phyloP scores from a whole-genome alignment of 495 filamentous ascomycete genomes.

The Penicillium egyptiacum region DNA sequence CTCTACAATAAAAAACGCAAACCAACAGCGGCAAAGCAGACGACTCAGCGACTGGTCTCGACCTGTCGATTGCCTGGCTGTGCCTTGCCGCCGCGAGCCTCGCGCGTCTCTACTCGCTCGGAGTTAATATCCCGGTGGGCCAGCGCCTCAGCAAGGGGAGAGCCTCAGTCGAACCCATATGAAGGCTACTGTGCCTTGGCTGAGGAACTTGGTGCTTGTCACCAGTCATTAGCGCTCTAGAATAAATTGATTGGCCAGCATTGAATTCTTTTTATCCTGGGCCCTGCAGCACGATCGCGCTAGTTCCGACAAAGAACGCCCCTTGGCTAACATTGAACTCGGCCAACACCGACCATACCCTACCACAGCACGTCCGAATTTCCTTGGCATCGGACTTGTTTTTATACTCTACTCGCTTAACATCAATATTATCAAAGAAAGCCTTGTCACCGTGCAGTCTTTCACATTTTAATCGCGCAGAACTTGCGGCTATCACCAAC shows the following conservation, averaged over 20 bases:
- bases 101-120: constrained; percentile 21
- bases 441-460: constrained; percentile 21
- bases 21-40: constrained; percentile 39
- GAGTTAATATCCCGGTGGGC: constrained; percentile 21
- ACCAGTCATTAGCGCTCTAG: constrained; percentile 15
- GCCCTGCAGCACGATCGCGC: constrained; percentile 9
- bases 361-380: background rate
- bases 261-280: constrained; percentile 3
- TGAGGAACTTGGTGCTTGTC: constrained; percentile 12
- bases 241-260: constrained; percentile 17
- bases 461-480: constrained; percentile 6
- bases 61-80: constrained; percentile 29
- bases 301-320: constrained; percentile 4
- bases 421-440: background rate
- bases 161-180: constrained; percentile 13
- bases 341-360: constrained; percentile 6
- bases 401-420: background rate
- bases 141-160: constrained; percentile 10
- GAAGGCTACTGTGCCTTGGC: constrained; percentile 16
- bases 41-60: constrained; percentile 7
- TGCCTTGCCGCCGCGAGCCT: constrained; percentile 37
- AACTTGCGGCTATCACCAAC: constrained; percentile 40
- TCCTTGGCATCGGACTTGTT: background rate
- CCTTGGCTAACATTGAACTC: constrained; percentile 6
- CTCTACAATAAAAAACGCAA: background rate